Evolutionary conservation across 2,329 filamentous ascomycete species (phyloP), one percentile per base, ranked within the genome.

Genomic region (Epichloe sp.): DNA sequence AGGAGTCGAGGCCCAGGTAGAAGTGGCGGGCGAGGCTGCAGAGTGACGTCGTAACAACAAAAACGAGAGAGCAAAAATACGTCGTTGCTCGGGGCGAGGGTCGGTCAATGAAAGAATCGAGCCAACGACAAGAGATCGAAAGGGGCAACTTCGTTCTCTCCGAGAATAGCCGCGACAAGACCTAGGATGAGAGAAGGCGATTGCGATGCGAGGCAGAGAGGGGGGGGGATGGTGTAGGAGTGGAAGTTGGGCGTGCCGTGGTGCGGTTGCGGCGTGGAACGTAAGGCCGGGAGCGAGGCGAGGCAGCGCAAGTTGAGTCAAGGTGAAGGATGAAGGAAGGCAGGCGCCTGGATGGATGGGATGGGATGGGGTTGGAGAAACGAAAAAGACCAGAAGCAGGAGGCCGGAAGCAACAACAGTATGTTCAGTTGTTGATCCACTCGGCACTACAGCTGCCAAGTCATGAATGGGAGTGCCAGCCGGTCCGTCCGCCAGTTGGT

Each of bases 171-270:
- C 23, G 15, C 35, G 11, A n/a, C 3, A 8, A 47, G 31, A 40
- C 40, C 43, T 21, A 36, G 42, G 50, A 37, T 14, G 42, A 42
- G 48, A 53, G 43, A 45, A 15, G 36, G 47, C 34, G 52, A 46
- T 37, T 31, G 47, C 36, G 40, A 19, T 52, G 21, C 34, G 31
- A 53, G 34, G 44, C 23, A 41, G 8, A 48, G 48, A 43, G 44
- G 44, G 45, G 48, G 45, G 44, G 44, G 45, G 51, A 58, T 54
- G 55, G 48, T 52, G 55, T 55, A 51, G 50, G 54, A 48, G 50
- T 53, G 55, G 26, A 51, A 51, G 50, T 54, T 53, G 52, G 52
- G 48, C 47, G 48, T 47, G 44, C n/a, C 48, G 52, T 41, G 43
- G 46, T 38, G 48, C 44, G 34, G 48, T 48, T 48, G 38, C 43